Conservation (phyloP, 2,329 filamentous ascomycete genomes). For the Aureobasidium sp. region DNA sequence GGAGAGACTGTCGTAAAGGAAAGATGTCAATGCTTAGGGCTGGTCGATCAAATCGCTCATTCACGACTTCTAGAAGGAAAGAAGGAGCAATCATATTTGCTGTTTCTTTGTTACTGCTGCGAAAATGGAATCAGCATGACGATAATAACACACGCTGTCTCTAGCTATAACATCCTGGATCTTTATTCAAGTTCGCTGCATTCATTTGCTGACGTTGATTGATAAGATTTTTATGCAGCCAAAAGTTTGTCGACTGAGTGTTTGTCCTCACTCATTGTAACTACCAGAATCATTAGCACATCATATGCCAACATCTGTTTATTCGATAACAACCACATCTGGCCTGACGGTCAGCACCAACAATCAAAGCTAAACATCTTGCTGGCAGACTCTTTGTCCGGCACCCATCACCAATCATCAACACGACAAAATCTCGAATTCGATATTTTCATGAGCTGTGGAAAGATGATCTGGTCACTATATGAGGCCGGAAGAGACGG, state of each 20-base stretch:
- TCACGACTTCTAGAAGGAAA: background rate
- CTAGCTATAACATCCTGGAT: no score
- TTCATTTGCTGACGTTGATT: background rate
- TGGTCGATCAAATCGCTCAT: background rate
- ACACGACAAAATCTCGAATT: background rate
- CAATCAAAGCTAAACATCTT: background rate
- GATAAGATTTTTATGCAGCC: background rate
- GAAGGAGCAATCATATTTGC: background rate
- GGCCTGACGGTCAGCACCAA: background rate
- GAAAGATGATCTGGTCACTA: constrained; percentile 3
- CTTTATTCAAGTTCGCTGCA: background rate
- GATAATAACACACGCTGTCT: background rate
- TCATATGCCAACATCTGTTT: no score
- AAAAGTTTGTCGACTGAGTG: no score
- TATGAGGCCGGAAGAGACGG: background rate
- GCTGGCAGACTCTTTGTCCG: background rate
- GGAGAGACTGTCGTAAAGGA: background rate
- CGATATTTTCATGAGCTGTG: background rate
- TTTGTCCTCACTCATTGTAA: background rate
- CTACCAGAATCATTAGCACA: background rate
- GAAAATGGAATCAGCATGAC: background rate
- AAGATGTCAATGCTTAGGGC: background rate
- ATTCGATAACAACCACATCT: background rate
- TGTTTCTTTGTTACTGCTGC: background rate
- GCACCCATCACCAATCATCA: background rate